These are phyloP conservation scores for Entophlyctis helioformis DNA, from an alignment of 192 early-diverging fungal genomes.

Conservation along the genomic window DNA sequence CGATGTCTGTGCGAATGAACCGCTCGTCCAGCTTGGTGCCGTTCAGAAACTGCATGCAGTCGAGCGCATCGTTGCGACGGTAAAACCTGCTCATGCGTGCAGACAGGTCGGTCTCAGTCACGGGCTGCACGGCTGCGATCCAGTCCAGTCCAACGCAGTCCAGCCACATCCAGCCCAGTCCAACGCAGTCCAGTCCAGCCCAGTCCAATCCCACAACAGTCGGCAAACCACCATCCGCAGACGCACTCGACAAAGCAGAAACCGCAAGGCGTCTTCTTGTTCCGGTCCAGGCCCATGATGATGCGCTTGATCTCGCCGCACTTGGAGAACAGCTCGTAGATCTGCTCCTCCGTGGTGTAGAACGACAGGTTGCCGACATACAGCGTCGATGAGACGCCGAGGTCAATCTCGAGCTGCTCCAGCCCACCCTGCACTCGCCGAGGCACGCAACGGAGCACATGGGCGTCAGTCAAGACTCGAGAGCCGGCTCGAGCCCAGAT, in stretches of 20 bases:
- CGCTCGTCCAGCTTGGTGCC: conserved; percentile 94
- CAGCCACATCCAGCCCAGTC: not conserved
- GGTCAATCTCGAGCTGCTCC: too few species aligned
- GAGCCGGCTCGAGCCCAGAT: too few species aligned
- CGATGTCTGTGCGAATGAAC: conserved; percentile 86
- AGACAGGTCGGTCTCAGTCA: too few species aligned
- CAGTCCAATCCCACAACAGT: not conserved
- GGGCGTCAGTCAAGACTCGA: too few species aligned
- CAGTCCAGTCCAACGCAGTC: not conserved
- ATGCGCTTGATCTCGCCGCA: conserved; percentile 96
- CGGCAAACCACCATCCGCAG: not conserved
- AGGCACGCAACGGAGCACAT: too few species aligned
- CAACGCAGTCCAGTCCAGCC: not conserved
- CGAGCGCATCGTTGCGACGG: conserved; percentile 75
- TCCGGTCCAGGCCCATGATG: conserved; percentile 95
- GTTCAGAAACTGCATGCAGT: conserved; percentile 88
- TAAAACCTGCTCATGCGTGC: conserved; percentile 57
- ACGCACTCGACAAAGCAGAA: conserved; percentile 98
- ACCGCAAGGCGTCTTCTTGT: conserved; percentile 90
- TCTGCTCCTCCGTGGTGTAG: conserved; percentile 97
- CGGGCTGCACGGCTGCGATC: not conserved
- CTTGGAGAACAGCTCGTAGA: conserved; percentile 92
- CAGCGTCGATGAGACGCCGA: conserved; percentile 56
- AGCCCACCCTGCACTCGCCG: too few species aligned
- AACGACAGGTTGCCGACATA: conserved; percentile 97